Percentiles rank a stretch among this genome's conserved stretches.
These are phyloP conservation scores for Prunus armeniaca DNA, from an alignment of 306 rosid genomes.

Conservation along the genomic window DNA sequence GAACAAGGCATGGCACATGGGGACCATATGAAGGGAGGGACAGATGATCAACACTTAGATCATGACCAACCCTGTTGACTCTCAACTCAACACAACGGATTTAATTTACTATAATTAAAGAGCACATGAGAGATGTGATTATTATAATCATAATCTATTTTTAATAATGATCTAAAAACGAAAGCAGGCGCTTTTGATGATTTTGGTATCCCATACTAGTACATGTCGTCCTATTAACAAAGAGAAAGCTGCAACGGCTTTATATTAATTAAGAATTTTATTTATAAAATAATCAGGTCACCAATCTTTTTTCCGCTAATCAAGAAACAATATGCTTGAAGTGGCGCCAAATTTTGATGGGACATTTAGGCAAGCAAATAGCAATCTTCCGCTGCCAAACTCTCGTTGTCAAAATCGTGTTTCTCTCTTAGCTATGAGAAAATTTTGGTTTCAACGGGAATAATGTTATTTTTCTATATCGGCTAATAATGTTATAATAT, in stretches of 20 bases:
- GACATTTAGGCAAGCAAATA: background rate
- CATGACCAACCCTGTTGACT: constrained; percentile 24
- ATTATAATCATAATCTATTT: background rate
- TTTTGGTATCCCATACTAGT: background rate
- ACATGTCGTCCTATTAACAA: background rate
- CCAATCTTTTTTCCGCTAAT: constrained; percentile 18
- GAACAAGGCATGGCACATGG: constrained; percentile 35
- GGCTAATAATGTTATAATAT: too few relatives aligned
- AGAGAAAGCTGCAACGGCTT: background rate
- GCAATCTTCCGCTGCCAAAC: background rate
- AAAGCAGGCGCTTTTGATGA: constrained; percentile 12
- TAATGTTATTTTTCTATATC: rapidly evolving
- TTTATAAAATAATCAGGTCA: background rate
- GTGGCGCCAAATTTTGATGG: constrained; percentile 8
- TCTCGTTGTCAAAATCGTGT: constrained; percentile 8
- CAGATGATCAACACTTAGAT: background rate
- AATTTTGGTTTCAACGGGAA: too few relatives aligned
- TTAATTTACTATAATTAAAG: background rate
- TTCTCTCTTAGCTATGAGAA: background rate
- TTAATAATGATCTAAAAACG: constrained; percentile 7
- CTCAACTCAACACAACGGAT: background rate
- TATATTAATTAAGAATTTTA: background rate
- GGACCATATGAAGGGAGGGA: constrained; percentile 4
- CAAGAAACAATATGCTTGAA: constrained; percentile 12
- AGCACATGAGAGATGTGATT: constrained; percentile 22